A percentile compares a stretch with the other conserved stretches of the same genome.
Conservation (phyloP, 106 monocot species). For the Posidonia australis region DNA sequence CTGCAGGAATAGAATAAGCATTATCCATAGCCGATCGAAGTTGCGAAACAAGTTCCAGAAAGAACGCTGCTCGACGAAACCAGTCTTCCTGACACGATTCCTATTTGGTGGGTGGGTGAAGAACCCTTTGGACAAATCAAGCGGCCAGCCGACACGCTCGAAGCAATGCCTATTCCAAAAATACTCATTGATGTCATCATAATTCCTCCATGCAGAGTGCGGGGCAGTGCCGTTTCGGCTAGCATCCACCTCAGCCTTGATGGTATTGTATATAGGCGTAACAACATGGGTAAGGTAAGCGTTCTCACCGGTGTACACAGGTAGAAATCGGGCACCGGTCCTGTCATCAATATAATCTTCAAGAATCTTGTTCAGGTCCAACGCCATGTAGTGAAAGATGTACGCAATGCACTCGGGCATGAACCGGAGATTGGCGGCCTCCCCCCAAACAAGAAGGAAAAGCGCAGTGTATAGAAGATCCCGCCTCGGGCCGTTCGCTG, state of each 20-base stretch:
- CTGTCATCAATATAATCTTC: conserved; percentile 9
- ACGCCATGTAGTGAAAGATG: conserved; percentile 22
- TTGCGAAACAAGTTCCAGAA: conserved; percentile 25
- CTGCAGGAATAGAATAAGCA: conserved; percentile 24
- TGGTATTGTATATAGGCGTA: conserved; percentile 10
- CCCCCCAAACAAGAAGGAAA: conserved; percentile 22
- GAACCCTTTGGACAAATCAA: conserved; percentile 5
- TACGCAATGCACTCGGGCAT: conserved; percentile 18
- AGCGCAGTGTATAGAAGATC: conserved; percentile 20
- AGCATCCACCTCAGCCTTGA: conserved; percentile 24
- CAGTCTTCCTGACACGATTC: conserved; percentile 20
- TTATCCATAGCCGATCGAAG: conserved; percentile 22
- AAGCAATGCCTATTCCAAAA: conserved; percentile 18
- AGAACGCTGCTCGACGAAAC: conserved; percentile 20
- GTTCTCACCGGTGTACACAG: conserved; percentile 11
- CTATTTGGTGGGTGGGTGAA: conserved; percentile 6
- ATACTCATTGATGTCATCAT: conserved; percentile 26
- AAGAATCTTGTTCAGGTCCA: conserved; percentile 19
- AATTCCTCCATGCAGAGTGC: conserved; percentile 24
- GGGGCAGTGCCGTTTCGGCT: conserved; percentile 25
- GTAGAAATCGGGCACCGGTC: conserved; percentile 5
- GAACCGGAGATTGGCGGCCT: conserved; percentile 20
- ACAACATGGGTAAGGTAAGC: conserved; percentile 12
- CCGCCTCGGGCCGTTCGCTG: conserved; percentile 1
- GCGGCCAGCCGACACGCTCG: conserved; percentile 9